Evolutionary conservation across 1,139 yeast genomes (phyloP), one percentile per base, ranked within the genome.

Genomic region (Torulaspora globosa): DNA sequence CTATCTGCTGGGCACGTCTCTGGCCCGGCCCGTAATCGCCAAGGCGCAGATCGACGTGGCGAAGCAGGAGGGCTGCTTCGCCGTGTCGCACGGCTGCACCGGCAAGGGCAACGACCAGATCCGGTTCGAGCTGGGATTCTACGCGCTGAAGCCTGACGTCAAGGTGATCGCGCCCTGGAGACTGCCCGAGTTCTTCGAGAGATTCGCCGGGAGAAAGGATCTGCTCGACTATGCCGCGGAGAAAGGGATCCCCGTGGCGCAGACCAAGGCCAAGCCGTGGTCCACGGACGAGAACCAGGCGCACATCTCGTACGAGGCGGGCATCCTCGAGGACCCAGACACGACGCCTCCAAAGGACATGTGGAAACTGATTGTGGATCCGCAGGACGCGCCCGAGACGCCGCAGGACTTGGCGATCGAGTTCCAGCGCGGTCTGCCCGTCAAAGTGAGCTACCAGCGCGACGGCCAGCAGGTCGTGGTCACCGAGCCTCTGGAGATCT

Each of bases 21-120:
- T 92, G 62, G 98, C 98, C 44, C 86, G 98, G 76, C 98, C 98
- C 41, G 96, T 92, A 49, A 92, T 92, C 70, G 97, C 98, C 48
- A 83, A 90, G 73, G 98, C 98, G 41, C 98, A 92, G 74, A 92
- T 92, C 66, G 79, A 85, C 65, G 97, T 88, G 56, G 98, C 98
- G 53, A 95, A 89, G 74, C 81, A 86, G 65, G 92, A 94, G 70
- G 97, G 97, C 50, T 92, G 98, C 78, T 89, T 90, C 62, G 97
- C 97, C 46, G 98, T 92, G 47, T 82, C 96, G 43, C 98, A 92
- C 70, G 98, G 98, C 54, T 92, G 98, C 75, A 92, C 98, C 58
- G 98, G 98, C 75, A 92, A 92, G 76, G 98, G 98, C 74, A 92
- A 92, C 69, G 98, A 92, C 72, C 98, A 92, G 75, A 97, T 92